phyloP scores from a whole-genome alignment of 352 stramenopile genomes.

The Phytophthora meadii region DNA sequence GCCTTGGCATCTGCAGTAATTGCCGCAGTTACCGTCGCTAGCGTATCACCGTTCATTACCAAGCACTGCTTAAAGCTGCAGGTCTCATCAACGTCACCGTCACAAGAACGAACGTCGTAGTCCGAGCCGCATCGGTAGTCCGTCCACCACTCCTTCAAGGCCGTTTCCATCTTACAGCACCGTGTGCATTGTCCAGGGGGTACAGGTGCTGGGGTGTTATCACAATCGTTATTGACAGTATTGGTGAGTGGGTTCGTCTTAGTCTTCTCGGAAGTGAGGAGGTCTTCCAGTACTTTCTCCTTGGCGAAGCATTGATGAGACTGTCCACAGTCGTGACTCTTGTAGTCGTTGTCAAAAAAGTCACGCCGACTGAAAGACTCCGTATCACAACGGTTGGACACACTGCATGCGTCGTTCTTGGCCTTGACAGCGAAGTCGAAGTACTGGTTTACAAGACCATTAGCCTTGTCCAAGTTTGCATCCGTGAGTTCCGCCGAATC shows the following conservation, averaged over 20 bases:
- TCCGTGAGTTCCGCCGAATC: slow-evolving; percentile 34
- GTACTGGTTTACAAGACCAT: slow-evolving; percentile 35
- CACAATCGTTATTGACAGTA: slow-evolving; percentile 3
- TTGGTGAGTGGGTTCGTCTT: slow-evolving; percentile 51
- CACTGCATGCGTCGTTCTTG: slow-evolving; percentile 56
- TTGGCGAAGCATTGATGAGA: slow-evolving; percentile 47
- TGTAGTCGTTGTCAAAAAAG: slow-evolving; percentile 51
- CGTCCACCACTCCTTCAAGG: slow-evolving; percentile 67
- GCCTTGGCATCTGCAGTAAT: slow-evolving; percentile 39
- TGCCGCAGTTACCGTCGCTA: slow-evolving; percentile 40
- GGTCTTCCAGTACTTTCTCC: slow-evolving; percentile 27
- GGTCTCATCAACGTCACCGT: slow-evolving; percentile 34
- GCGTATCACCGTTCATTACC: slow-evolving; percentile 52
- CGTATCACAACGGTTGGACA: too few species aligned
- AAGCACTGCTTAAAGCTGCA: slow-evolving; percentile 70
- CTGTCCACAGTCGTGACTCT: slow-evolving; percentile 8
- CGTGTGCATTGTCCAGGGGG: slow-evolving; percentile 44
- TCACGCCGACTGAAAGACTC: too few species aligned
- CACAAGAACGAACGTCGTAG: slow-evolving; percentile 50
- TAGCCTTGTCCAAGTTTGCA: slow-evolving; percentile 39
- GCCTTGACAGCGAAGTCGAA: slow-evolving; percentile 51
- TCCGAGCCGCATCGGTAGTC: slow-evolving; percentile 67
- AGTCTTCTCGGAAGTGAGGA: slow-evolving; percentile 22
- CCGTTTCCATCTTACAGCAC: slow-evolving; percentile 54
- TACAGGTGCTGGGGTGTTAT: slow-evolving; percentile 43